Conservation (phyloP, 2,329 filamentous ascomycete genomes). For the Pseudogymnoascus verrucosus region DNA sequence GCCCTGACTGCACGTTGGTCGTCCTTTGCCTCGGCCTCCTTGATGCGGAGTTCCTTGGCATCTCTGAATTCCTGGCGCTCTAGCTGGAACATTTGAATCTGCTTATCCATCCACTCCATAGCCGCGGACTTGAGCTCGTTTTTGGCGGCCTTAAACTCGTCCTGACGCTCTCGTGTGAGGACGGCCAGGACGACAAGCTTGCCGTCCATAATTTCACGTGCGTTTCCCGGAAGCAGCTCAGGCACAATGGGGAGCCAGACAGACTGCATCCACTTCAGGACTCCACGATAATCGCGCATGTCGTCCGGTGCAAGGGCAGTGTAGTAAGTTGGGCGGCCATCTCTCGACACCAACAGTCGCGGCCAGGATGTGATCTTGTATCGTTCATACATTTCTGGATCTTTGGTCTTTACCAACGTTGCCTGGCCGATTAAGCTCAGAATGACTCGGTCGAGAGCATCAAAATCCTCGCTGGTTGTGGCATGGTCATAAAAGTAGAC, state of each 20-base stretch:
- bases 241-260: slow-evolving; percentile 96
- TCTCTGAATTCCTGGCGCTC: slow-evolving; percentile 90
- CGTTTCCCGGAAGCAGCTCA: slow-evolving; percentile 84
- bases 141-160: slow-evolving; percentile 69
- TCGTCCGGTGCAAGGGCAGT: slow-evolving; percentile 78
- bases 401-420: slow-evolving; percentile 85
- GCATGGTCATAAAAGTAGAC: slow-evolving; percentile 97
- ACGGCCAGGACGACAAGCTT: slow-evolving; percentile 93
- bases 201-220: slow-evolving; percentile 88
- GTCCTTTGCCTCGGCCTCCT: slow-evolving; percentile 88
- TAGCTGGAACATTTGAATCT: slow-evolving; percentile 82
- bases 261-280: slow-evolving; percentile 88
- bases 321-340: slow-evolving; percentile 86
- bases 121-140: slow-evolving; percentile 93
- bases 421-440: slow-evolving; percentile 85
- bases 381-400: slow-evolving; percentile 63
- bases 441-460: slow-evolving; percentile 76
- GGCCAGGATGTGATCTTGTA: slow-evolving; percentile 98
- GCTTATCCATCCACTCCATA: slow-evolving; percentile 96
- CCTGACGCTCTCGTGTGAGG: slow-evolving; percentile 68
- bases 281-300: slow-evolving; percentile 77
- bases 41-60: slow-evolving; percentile 88
- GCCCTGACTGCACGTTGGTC: slow-evolving; percentile 79
- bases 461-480: slow-evolving; percentile 86
- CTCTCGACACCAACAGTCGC: slow-evolving; percentile 79